These are phyloP conservation scores for Hemileia vastatrix DNA, from an alignment of 1,284 basidiomycete species.

Conservation along the genomic window DNA sequence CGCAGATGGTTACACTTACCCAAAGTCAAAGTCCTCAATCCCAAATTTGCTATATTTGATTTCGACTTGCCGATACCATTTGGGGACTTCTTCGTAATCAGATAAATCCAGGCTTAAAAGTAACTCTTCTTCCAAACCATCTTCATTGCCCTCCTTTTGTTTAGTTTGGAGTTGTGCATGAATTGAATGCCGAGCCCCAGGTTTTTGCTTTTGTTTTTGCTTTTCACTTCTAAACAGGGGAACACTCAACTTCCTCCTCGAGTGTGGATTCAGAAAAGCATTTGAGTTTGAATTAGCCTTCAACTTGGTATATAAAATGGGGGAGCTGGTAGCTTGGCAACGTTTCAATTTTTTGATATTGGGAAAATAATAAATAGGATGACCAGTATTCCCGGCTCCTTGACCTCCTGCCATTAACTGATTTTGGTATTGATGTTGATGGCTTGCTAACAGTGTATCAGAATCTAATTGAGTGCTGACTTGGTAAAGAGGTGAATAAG, in stretches of 20 bases:
- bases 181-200: no score
- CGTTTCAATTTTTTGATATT: conserved; percentile 21
- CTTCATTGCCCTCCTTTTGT: conserved; percentile 36
- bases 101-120: conserved; percentile 5
- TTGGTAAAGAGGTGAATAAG: conserved; percentile 49
- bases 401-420: conserved; percentile 30
- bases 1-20: conserved; percentile 50
- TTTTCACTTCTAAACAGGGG: conserved; percentile 75
- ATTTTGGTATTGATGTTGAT: conserved; percentile 65
- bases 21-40: conserved; percentile 99
- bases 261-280: no score
- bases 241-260: conserved; percentile 47
- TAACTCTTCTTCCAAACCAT: conserved; percentile 25
- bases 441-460: conserved; percentile 51
- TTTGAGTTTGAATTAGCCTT: not conserved
- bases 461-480: conserved; percentile 42
- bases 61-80: conserved; percentile 79
- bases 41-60: conserved; percentile 98
- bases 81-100: conserved; percentile 54
- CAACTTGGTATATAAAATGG: not conserved
- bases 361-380: conserved; percentile 16
- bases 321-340: conserved; percentile 16
- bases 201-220: conserved; percentile 47
- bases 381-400: no score
- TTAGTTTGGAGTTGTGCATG: no score